Conservation (phyloP, 805 yeast species). For the Ogataea methylovora region DNA sequence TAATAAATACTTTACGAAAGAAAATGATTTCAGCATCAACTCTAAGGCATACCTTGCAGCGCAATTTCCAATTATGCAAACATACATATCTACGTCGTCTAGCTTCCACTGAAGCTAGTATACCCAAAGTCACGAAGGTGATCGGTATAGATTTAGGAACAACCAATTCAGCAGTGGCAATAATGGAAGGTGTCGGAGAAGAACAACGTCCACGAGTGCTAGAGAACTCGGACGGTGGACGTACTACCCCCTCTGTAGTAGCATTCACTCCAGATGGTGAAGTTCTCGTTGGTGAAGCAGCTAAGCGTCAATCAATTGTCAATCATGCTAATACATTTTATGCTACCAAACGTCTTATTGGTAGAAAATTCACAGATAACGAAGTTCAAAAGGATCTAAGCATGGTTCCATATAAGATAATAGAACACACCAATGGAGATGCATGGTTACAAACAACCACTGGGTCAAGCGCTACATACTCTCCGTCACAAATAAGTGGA, state of each 20-base stretch:
- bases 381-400: constrained; percentile 88
- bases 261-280: constrained; percentile 91
- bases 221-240: constrained; percentile 70
- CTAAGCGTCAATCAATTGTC: constrained; percentile 93
- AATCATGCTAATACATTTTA: constrained; percentile 91
- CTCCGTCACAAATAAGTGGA: constrained; percentile 95
- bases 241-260: constrained; percentile 90
- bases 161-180: constrained; percentile 84
- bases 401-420: constrained; percentile 86
- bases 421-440: constrained; percentile 87
- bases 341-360: constrained; percentile 92
- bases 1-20: no score
- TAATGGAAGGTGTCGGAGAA: constrained; percentile 80
- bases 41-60: no score
- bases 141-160: constrained; percentile 86
- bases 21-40: no score
- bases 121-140: no score
- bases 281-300: constrained; percentile 88
- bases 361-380: constrained; percentile 81
- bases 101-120: no score
- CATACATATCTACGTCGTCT: no score
- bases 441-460: constrained; percentile 83
- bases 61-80: no score
- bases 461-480: constrained; percentile 68
- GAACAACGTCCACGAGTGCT: constrained; percentile 67